Evolutionary conservation across 257 asterid species (phyloP).

Genomic region (Perilla frutescens): DNA sequence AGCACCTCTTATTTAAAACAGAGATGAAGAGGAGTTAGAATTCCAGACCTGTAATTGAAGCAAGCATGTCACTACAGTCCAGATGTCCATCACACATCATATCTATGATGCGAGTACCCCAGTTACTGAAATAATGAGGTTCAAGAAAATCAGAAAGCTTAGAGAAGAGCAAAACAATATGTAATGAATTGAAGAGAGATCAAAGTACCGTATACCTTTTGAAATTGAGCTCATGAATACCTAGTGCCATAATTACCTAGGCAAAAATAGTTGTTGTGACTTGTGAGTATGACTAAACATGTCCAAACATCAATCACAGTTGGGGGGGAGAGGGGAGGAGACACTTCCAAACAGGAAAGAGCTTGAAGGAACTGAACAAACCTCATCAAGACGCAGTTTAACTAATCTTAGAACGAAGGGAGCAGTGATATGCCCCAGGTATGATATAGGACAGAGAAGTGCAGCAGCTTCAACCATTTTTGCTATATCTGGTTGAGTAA

Average conservation of each 20-base stretch:
- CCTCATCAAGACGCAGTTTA: slow-evolving; percentile 82
- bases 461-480: slow-evolving; percentile 95
- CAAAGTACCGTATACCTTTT: slow-evolving; percentile 61
- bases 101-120: slow-evolving; percentile 72
- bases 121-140: slow-evolving; percentile 50
- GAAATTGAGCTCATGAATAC: slow-evolving; percentile 88
- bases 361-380: slow-evolving; percentile 40
- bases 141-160: slow-evolving; percentile 32
- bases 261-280: slow-evolving; percentile 20
- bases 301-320: neutral
- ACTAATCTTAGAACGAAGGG: slow-evolving; percentile 71
- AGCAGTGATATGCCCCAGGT: slow-evolving; percentile 77
- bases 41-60: slow-evolving; percentile 76
- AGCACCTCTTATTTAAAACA: slow-evolving; percentile 5
- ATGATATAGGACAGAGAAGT: slow-evolving; percentile 91
- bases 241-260: slow-evolving; percentile 78
- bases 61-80: slow-evolving; percentile 73
- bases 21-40: slow-evolving; percentile 24
- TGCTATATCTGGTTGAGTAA: slow-evolving; percentile 81
- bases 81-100: slow-evolving; percentile 80
- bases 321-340: neutral
- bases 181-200: slow-evolving; percentile 24
- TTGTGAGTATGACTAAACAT: slow-evolving; percentile 27
- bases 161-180: slow-evolving; percentile 13
- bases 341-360: slow-evolving; percentile 25